Evolutionary conservation across 179 eudicot species (phyloP), one percentile per base, ranked within the genome.

Genomic region (Silene coronaria): DNA sequence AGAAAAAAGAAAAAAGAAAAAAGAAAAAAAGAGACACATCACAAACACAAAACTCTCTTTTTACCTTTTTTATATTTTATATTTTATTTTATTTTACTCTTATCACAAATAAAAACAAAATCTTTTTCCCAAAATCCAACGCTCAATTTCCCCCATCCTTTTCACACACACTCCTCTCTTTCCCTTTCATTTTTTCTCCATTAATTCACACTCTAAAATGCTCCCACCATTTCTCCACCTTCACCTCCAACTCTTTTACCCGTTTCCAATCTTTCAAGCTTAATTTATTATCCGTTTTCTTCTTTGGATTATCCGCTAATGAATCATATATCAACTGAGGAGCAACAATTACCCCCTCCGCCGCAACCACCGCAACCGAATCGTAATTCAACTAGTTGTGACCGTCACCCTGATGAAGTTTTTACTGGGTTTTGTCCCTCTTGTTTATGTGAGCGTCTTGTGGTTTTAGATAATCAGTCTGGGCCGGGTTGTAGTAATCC

Each of bases 351-450:
- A 5, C 92, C 87, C 46, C 91, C 89, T 13, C 91, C 88, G 24
- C 86, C 84, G 5, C 87, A 57, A 69, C 88, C 81, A 10, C 80
- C 83, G 58, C 92, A 79, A 73, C 97, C 90, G 4, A 89, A 86
- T 76, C 90, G 96, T 17, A 86, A 81, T 36, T 89, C 97, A 3
- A 91, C 88, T 73, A 85, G 85, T 79, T 94, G 98, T 73, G 88
- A 85, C 79, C 90, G 87, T n/a, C 98, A 94, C 75, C 94, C 98
- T 0, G 83, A 73, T 36, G 96, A 92, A 78, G 80, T 81, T 24
- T 95, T 90, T 85, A 86, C 94, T 61, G 97, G 97, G 0, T 95
- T 95, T 80, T 95, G 99, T 70, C 97, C 99, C 0, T 86, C 91
- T 69, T 95, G 99, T 77, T 88, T 95, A 19, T 92, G 89, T 78